Conservation (phyloP, 2,329 filamentous ascomycete genomes). For the Cladophialophora psammophila region DNA sequence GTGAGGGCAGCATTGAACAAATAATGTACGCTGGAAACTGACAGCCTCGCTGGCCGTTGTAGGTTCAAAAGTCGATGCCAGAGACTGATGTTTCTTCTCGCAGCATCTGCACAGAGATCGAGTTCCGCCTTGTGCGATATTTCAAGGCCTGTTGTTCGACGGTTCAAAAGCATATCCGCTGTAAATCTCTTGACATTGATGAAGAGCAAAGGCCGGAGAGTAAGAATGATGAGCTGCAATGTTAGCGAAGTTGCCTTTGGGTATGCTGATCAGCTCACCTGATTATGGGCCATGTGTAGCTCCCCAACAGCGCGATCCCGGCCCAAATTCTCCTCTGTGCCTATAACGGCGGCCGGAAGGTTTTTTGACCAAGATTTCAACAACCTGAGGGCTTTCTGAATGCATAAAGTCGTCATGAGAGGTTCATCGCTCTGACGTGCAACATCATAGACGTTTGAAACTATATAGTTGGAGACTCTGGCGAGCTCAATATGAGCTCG, state of each 20-base stretch:
- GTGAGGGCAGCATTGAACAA: constrained; percentile 61
- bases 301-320: constrained; percentile 24
- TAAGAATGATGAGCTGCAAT: constrained; percentile 57
- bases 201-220: constrained; percentile 59
- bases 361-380: constrained; percentile 53
- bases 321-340: constrained; percentile 48
- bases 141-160: constrained; percentile 42
- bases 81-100: constrained; percentile 56
- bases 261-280: constrained; percentile 41
- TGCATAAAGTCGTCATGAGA: constrained; percentile 44
- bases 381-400: constrained; percentile 52
- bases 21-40: constrained; percentile 49
- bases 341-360: constrained; percentile 50
- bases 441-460: constrained; percentile 57
- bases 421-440: constrained; percentile 44
- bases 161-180: constrained; percentile 50
- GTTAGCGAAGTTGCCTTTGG: background rate
- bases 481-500: constrained; percentile 57
- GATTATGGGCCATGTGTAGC: constrained; percentile 60
- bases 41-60: constrained; percentile 49
- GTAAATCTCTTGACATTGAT: constrained; percentile 57
- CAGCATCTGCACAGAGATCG: constrained; percentile 53
- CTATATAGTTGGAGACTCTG: constrained; percentile 58
- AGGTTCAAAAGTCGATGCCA: constrained; percentile 54
- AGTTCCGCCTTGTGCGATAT: constrained; percentile 40